A percentile compares a stretch with the other conserved stretches of the same genome.
phyloP scores from a whole-genome alignment of 306 rosid genomes.

The Hylodesmum podocarpum region DNA sequence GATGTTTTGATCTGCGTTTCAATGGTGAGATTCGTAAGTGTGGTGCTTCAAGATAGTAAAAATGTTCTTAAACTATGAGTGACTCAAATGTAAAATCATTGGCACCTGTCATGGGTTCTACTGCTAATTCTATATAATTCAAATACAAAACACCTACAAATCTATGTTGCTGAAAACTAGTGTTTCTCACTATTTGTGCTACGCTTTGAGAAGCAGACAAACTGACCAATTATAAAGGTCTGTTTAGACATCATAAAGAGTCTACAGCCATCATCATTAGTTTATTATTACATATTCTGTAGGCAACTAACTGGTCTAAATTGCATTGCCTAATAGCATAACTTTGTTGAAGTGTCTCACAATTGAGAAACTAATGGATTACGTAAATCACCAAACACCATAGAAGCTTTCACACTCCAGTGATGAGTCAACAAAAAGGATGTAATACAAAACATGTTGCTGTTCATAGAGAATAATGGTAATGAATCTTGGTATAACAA shows the following conservation, averaged over 20 bases:
- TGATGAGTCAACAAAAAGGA: not conserved
- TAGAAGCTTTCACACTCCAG: not conserved
- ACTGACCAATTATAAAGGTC: not conserved
- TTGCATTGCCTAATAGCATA: not conserved
- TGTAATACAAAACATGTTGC: not conserved
- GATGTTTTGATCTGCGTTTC: constrained; percentile 72
- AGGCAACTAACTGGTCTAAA: not conserved
- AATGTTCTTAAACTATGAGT: not conserved
- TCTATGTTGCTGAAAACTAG: not conserved
- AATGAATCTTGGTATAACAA: not conserved
- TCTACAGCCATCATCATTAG: not conserved
- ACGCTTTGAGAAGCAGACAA: not conserved
- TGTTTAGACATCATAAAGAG: constrained; percentile 12
- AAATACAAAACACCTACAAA: not conserved
- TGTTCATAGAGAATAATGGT: not conserved
- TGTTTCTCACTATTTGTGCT: not conserved
- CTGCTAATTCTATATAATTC: not conserved
- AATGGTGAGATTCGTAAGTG: constrained; percentile 31
- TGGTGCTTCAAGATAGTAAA: not conserved
- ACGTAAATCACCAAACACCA: constrained; percentile 1
- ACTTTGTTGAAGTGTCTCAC: not conserved
- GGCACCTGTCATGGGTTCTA: not conserved
- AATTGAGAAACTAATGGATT: not conserved
- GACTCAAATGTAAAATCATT: not conserved
- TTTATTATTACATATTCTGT: not conserved